Evolutionary conservation across 2,329 filamentous ascomycete species (phyloP).

Genomic region (Penicillium fuscoglaucum): DNA sequence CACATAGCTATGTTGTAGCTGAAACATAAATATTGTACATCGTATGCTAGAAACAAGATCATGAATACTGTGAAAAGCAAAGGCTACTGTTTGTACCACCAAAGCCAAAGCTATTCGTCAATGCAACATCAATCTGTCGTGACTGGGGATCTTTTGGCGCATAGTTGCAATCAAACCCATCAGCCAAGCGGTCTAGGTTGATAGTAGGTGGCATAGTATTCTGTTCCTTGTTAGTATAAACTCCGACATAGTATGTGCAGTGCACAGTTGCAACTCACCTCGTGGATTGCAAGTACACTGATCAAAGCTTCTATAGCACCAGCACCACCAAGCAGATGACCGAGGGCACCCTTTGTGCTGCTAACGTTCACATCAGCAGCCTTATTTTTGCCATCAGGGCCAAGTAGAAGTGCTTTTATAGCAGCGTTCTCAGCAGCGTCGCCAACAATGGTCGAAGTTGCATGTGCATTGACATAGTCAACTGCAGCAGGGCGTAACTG

Average conservation of each 20-base stretch:
- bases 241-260: not conserved
- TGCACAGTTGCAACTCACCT: conserved; percentile 57
- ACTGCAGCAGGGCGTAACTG: conserved; percentile 67
- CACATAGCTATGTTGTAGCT: not conserved
- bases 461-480: conserved; percentile 94
- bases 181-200: conserved; percentile 69
- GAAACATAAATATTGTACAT: conserved; percentile 10
- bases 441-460: conserved; percentile 81
- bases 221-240: conserved; percentile 47
- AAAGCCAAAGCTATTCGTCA: conserved; percentile 98
- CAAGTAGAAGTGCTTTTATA: conserved; percentile 74
- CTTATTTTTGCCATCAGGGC: conserved; percentile 63
- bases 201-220: conserved; percentile 80
- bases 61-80: conserved; percentile 58
- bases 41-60: conserved; percentile 7
- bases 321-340: conserved; percentile 87
- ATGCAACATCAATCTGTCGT: conserved; percentile 67
- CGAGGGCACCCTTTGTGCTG: conserved; percentile 90
- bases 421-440: conserved; percentile 86
- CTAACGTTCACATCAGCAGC: conserved; percentile 75
- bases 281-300: conserved; percentile 71
- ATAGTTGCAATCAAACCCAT: conserved; percentile 79
- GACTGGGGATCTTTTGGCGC: conserved; percentile 71
- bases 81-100: conserved; percentile 93
- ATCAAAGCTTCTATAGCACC: conserved; percentile 90